phyloP scores from a whole-genome alignment of 305 asterid genomes.

The Fraxinus baroniana region DNA sequence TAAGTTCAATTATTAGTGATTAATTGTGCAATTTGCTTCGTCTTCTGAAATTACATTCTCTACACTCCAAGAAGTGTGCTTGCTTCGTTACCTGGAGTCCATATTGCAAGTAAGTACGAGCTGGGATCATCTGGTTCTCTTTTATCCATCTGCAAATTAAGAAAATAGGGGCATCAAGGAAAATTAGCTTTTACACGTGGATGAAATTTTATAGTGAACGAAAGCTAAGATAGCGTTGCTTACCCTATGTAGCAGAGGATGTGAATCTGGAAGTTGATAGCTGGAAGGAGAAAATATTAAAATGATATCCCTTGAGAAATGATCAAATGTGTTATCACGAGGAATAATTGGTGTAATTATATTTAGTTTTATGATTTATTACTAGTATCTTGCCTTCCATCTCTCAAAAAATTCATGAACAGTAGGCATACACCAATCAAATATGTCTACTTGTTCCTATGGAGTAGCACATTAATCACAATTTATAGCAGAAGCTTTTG shows the following conservation, averaged over 20 bases:
- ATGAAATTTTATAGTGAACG: conserved; percentile 4
- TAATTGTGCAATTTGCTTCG: conserved; percentile 12
- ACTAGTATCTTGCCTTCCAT: conserved; percentile 11
- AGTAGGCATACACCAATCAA: conserved; percentile 14
- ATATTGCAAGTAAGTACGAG: conserved; percentile 85
- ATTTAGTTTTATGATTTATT: not conserved
- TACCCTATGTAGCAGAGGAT: conserved; percentile 86
- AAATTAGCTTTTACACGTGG: conserved; percentile 16
- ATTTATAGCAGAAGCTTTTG: conserved; percentile 24
- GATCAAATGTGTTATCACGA: conserved; percentile 18
- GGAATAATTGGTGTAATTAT: conserved; percentile 8
- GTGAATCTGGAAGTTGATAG: conserved; percentile 93
- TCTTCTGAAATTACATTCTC: not conserved
- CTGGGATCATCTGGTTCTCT: conserved; percentile 96
- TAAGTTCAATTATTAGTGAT: conserved; percentile 3
- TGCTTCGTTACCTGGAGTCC: conserved; percentile 62
- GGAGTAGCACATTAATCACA: conserved; percentile 10
- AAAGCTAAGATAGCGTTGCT: conserved; percentile 36
- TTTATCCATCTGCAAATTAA: conserved; percentile 67
- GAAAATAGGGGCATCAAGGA: conserved; percentile 29
- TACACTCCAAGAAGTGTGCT: not conserved
- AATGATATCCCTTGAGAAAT: conserved; percentile 17
- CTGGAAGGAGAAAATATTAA: conserved; percentile 50
- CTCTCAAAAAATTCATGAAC: not conserved
- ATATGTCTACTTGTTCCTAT: conserved; percentile 13